Percentiles rank a stretch among this genome's conserved stretches.
phyloP scores from a whole-genome alignment of 371 early-diverging fungal species.

The Lichtheimia ornata region DNA sequence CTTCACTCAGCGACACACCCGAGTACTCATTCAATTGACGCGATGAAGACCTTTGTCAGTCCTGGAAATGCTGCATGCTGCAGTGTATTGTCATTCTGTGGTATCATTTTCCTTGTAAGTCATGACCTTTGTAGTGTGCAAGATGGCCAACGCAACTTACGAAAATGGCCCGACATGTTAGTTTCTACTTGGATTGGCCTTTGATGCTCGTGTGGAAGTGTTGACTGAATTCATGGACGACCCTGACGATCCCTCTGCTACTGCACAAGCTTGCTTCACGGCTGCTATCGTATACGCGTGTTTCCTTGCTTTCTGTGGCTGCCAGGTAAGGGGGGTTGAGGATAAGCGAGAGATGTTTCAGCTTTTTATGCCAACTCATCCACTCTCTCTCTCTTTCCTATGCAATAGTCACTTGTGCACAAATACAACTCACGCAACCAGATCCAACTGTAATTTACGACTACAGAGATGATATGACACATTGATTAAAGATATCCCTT shows the following conservation, averaged over 20 bases:
- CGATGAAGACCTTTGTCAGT: slow-evolving; percentile 38
- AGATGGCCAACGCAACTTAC: no score
- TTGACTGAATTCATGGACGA: slow-evolving; percentile 63
- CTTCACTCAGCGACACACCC: no score
- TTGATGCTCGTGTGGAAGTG: slow-evolving; percentile 64
- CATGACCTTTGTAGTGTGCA: background rate
- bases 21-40: slow-evolving; percentile 1
- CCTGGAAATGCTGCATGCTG: slow-evolving; percentile 36
- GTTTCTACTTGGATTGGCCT: slow-evolving; percentile 62
- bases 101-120: slow-evolving; percentile 37
- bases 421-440: slow-evolving; percentile 54
- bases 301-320: slow-evolving; percentile 68
- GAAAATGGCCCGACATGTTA: slow-evolving; percentile 13
- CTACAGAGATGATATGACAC: background rate
- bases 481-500: slow-evolving; percentile 2
- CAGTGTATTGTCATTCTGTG: slow-evolving; percentile 28
- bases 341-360: background rate
- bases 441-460: slow-evolving; percentile 43
- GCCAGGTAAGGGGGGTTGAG: slow-evolving; percentile 51
- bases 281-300: slow-evolving; percentile 72
- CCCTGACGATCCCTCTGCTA: slow-evolving; percentile 65
- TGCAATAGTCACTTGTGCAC: slow-evolving; percentile 40
- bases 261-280: slow-evolving; percentile 66
- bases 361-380: background rate
- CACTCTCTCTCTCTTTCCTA: no score